Evolutionary conservation across 176 grass and related monocot genomes (phyloP).

Genomic region (Eleusine coracana): DNA sequence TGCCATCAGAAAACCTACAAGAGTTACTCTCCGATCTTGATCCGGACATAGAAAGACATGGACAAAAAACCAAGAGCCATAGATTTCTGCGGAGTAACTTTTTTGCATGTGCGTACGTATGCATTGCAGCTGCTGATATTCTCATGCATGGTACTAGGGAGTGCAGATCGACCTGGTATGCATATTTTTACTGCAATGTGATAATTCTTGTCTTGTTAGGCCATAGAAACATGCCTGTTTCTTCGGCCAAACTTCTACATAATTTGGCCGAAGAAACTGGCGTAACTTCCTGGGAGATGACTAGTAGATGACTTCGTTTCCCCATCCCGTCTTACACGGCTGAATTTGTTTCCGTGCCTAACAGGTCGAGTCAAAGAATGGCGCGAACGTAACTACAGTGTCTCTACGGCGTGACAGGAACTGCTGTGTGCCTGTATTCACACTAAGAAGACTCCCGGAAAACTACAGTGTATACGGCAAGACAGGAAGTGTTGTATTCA

Average conservation of each 20-base stretch:
- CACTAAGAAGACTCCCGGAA: not conserved
- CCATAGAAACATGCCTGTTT: not conserved
- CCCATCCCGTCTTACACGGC: not conserved
- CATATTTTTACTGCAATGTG: not conserved
- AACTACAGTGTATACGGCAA: not conserved
- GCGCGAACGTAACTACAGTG: not conserved
- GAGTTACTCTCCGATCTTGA: constrained; percentile 33
- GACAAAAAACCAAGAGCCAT: not conserved
- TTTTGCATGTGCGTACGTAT: not conserved
- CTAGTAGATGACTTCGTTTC: not conserved
- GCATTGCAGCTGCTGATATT: not conserved
- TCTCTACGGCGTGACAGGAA: not conserved
- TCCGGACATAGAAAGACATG: constrained; percentile 13
- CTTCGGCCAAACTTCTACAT: constrained; percentile 12
- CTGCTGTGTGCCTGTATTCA: not conserved
- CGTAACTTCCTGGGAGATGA: constrained; percentile 7
- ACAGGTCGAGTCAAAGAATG: constrained; percentile 1
- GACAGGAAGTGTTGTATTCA: not conserved
- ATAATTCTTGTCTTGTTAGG: constrained; percentile 6
- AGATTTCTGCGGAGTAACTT: constrained; percentile 4
- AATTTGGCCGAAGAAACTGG: not conserved
- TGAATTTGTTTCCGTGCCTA: constrained; percentile 15
- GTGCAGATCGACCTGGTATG: constrained; percentile 8
- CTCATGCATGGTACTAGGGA: not conserved
- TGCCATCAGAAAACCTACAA: constrained; percentile 45